Conservation (phyloP, 345 rosid species). For the Acer campestre region DNA sequence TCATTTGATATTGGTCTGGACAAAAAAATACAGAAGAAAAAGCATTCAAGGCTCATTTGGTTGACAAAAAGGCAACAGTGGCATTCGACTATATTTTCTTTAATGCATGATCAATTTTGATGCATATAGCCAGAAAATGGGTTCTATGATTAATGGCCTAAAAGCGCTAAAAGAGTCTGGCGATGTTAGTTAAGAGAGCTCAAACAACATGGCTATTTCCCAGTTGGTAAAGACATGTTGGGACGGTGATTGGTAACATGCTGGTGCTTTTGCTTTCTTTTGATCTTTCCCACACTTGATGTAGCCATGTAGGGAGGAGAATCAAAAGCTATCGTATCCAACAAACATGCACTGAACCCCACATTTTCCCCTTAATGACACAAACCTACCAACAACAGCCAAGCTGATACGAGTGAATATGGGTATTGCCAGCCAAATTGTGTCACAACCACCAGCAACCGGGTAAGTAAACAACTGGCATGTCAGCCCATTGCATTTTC, state of each 20-base stretch:
- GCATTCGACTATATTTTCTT: not conserved
- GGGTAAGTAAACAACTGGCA: not conserved
- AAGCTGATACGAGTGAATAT: not conserved
- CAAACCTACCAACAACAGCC: constrained; percentile 7
- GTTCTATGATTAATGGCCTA: not conserved
- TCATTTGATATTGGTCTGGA: not conserved
- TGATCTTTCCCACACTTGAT: not conserved
- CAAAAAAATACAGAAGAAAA: too few species aligned
- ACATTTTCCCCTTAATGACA: not conserved
- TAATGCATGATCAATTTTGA: not conserved
- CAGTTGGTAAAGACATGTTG: not conserved
- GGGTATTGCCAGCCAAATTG: not conserved
- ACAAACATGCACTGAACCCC: not conserved
- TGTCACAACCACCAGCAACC: not conserved
- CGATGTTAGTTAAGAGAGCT: not conserved
- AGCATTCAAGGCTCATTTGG: not conserved
- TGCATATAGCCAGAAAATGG: not conserved
- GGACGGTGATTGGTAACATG: not conserved
- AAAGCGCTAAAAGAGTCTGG: not conserved
- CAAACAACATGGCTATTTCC: not conserved
- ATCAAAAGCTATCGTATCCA: not conserved
- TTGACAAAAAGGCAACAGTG: not conserved
- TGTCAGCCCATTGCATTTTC: not conserved
- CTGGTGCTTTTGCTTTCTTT: not conserved
- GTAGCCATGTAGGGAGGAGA: not conserved